Percentiles rank a stretch among this genome's conserved stretches.
Conservation (phyloP, 2,329 filamentous ascomycete species). For the Dactylellina cionopaga region DNA sequence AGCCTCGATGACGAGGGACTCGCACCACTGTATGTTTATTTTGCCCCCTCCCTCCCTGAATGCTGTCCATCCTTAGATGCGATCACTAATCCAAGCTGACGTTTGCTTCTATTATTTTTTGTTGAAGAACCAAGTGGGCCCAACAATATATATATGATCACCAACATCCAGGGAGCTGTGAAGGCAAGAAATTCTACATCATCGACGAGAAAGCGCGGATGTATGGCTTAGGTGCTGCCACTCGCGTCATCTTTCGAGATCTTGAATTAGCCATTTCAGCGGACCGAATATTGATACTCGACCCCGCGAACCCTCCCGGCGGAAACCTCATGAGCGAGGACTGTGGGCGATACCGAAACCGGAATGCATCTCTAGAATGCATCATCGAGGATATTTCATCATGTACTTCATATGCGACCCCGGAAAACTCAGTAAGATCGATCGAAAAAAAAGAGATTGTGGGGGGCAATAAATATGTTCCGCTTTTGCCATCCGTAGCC, state of each 20-base stretch:
- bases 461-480: conserved; percentile 12
- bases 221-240: conserved; percentile 36
- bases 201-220: conserved; percentile 1
- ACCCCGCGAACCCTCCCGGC: conserved; percentile 28
- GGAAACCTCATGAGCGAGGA: conserved; percentile 9
- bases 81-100: not conserved
- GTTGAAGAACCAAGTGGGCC: conserved; percentile 44
- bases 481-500: conserved; percentile 20
- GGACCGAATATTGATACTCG: conserved; percentile 34
- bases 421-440: conserved; percentile 29
- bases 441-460: not conserved
- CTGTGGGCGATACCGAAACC: conserved; percentile 10
- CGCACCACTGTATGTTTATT: conserved; percentile 34
- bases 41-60: too few species aligned
- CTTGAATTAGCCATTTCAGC: conserved; percentile 25
- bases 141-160: conserved; percentile 47
- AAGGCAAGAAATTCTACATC: conserved; percentile 47
- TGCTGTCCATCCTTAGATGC: too few species aligned
- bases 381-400: conserved; percentile 41
- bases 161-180: conserved; percentile 31
- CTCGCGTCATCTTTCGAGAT: conserved; percentile 38
- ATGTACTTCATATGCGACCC: conserved; percentile 21
- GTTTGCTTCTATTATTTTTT: not conserved
- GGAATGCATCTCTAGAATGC: conserved; percentile 34
- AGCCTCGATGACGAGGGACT: conserved; percentile 38